A percentile compares a stretch with the other conserved stretches of the same genome.
These are phyloP conservation scores for Lumnitzera littorea DNA, from an alignment of 345 rosid species.

Conservation along the genomic window DNA sequence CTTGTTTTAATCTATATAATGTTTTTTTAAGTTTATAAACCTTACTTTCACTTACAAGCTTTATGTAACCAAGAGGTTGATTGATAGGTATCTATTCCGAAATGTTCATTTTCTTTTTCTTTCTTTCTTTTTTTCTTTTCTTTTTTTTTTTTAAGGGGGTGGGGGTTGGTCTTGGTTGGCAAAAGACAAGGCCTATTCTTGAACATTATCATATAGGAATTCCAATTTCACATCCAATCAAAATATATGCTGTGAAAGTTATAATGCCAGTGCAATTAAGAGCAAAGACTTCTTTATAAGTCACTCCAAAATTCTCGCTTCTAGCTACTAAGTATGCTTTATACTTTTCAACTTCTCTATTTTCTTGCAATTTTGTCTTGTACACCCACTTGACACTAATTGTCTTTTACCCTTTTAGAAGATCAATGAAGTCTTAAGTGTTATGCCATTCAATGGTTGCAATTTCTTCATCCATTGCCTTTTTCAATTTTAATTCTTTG, in stretches of 20 bases:
- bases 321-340: not conserved
- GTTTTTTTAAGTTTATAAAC: too few relatives aligned
- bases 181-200: not conserved
- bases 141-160: too few relatives aligned
- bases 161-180: too few relatives aligned
- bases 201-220: slow-evolving; percentile 2
- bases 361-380: not conserved
- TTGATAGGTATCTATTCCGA: not conserved
- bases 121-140: too few relatives aligned
- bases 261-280: not conserved
- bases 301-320: not conserved
- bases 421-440: not conserved
- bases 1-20: too few relatives aligned
- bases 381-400: slow-evolving; percentile 1
- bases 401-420: not conserved
- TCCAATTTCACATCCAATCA: not conserved
- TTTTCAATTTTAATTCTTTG: not conserved
- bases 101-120: too few relatives aligned
- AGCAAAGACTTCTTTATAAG: slow-evolving; percentile 8
- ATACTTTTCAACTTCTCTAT: not conserved
- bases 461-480: slow-evolving; percentile 5
- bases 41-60: too few relatives aligned
- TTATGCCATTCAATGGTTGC: not conserved
- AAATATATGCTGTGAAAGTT: not conserved
- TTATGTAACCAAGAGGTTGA: not conserved